Base-by-base conservation (phyloP, 2,329 filamentous ascomycete genomes). In the Fusarium mexicanum region DNA sequence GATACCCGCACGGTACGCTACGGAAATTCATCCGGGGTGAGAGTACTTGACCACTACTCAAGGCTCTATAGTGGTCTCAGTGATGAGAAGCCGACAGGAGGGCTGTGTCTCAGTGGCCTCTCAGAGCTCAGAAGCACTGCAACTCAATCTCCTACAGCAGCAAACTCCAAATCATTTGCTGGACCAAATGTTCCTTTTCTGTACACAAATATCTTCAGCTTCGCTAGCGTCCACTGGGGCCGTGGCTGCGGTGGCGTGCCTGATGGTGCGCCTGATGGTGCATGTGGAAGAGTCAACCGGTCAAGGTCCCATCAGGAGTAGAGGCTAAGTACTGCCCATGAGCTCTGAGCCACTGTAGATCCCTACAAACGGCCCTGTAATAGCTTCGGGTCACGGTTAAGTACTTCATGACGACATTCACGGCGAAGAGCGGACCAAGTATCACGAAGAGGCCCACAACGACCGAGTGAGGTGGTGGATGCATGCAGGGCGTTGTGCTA, bases 401-500 rank as follows among this genome's bases (percentile, higher is more conserved):
- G 46, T 78, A 78, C 76, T 43, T 61, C 3, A 5, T 13, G 26
- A 22, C 16, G 33, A 54, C 72, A 51, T 62, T 51, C 38, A 33
- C 38, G 43, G 53, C 46, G 63, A 74, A 67, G 46, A 59, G 48
- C 35, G 51, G 64, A 48, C 46, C 59, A 67, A 59, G 74, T 77
- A 75, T 46, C 65, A 60, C 72, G 55, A 59, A 59, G 59, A 62
- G 66, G 54, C 73, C 76, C 76, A 76, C 75, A 73, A 55, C 48
- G 37, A 71, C 67, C 63, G 55, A 77, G 70, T 72, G 62, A 74
- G 55, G 66, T 77, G 76, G 77, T 78, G 77, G 71, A 70, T 75
- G 69, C 67, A 73, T 76, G 72, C 74, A 72, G 76, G 75, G 76
- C 75, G 72, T 77, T 78, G 75, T 75, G 73, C 77, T 77, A 77